Conservation (phyloP, 768 basidiomycete genomes). For the Tephrocybe sp. region DNA sequence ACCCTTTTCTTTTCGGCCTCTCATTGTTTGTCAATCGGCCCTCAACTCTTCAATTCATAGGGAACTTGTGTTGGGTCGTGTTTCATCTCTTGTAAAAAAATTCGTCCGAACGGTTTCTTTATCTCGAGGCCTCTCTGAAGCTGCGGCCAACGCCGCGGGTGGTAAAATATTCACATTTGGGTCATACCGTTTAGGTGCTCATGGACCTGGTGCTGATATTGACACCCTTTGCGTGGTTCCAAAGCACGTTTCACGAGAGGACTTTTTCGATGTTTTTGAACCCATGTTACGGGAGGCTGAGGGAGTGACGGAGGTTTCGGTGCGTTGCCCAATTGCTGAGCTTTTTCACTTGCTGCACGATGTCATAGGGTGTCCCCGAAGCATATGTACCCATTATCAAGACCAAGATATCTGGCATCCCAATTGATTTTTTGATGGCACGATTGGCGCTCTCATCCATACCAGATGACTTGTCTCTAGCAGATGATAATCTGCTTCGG, state of each 20-base stretch:
- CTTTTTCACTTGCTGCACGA: not conserved
- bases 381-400: conserved; percentile 97
- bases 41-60: conserved; percentile 41
- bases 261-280: conserved; percentile 92
- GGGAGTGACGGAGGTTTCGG: conserved; percentile 85
- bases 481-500: conserved; percentile 87
- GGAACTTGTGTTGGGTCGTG: conserved; percentile 88
- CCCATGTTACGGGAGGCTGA: conserved; percentile 82
- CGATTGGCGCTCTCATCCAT: conserved; percentile 82
- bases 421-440: conserved; percentile 93
- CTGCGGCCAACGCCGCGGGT: conserved; percentile 84
- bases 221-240: conserved; percentile 98
- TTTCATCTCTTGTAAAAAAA: conserved; percentile 86
- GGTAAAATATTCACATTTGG: conserved; percentile 99
- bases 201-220: conserved; percentile 94
- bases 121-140: conserved; percentile 79
- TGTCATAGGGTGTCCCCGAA: conserved; percentile 83
- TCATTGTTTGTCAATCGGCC: conserved; percentile 7
- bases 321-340: conserved; percentile 38
- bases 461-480: conserved; percentile 86
- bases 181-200: conserved; percentile 95
- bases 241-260: conserved; percentile 91
- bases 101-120: conserved; percentile 86
- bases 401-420: conserved; percentile 86
- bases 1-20: conserved; percentile 1